These are phyloP conservation scores for Agrocybe praecox DNA, from an alignment of 768 basidiomycete genomes.

Conservation along the genomic window DNA sequence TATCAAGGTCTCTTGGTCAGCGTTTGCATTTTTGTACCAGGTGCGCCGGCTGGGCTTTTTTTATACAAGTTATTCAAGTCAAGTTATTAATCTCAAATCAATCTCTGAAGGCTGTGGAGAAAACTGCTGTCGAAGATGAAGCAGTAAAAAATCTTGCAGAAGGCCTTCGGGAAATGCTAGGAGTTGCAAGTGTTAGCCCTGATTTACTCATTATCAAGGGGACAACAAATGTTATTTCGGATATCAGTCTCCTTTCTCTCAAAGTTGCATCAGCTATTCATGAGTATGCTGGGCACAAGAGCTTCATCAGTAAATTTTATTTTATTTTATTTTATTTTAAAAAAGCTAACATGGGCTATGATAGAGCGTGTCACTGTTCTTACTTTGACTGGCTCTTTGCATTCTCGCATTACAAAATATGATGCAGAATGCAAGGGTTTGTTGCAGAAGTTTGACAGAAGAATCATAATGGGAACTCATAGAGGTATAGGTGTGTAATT, in stretches of 20 bases:
- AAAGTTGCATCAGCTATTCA: slow-evolving; percentile 1
- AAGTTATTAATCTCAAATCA: too few species aligned
- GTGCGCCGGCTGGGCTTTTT: not conserved
- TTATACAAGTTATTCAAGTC: too few species aligned
- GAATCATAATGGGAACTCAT: not conserved
- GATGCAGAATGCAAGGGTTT: not conserved
- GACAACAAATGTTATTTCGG: slow-evolving; percentile 5
- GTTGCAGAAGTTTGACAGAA: not conserved
- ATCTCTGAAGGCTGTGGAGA: not conserved
- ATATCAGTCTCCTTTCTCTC: slow-evolving; percentile 5
- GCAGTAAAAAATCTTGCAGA: not conserved
- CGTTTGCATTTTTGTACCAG: not conserved
- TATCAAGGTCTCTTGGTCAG: not conserved
- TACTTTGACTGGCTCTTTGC: not conserved
- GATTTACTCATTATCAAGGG: not conserved
- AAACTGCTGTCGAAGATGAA: not conserved
- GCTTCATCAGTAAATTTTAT: not conserved
- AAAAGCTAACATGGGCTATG: not conserved
- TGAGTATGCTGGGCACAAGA: slow-evolving; percentile 1
- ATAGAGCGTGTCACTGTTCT: not conserved
- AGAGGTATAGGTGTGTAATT: not conserved
- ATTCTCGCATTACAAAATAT: not conserved
- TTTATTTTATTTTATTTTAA: not conserved
- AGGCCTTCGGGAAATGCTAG: slow-evolving; percentile 1
- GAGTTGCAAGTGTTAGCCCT: not conserved